phyloP scores from a whole-genome alignment of 495 filamentous ascomycete species.

The Aspergillus hancockii region DNA sequence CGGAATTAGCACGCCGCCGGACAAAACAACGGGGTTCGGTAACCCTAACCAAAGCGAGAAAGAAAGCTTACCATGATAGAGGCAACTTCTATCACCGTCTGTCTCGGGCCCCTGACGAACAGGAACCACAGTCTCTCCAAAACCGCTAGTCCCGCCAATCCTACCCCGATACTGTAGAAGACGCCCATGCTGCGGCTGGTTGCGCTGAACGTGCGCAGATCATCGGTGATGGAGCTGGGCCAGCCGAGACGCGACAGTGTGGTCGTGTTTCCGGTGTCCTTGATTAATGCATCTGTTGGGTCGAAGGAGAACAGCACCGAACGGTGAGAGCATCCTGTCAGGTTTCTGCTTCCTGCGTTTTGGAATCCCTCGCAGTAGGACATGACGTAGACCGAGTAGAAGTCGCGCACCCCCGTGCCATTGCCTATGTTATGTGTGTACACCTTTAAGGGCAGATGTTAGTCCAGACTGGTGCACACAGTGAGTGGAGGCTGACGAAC shows the following conservation, averaged over 20 bases:
- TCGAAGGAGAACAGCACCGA: slow-evolving; percentile 59
- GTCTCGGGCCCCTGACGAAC: slow-evolving; percentile 15
- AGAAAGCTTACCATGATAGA: slow-evolving; percentile 34
- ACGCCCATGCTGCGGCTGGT: slow-evolving; percentile 59
- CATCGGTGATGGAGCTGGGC: slow-evolving; percentile 61
- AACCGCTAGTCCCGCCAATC: slow-evolving; percentile 56
- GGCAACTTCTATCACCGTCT: slow-evolving; percentile 29
- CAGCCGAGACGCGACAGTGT: slow-evolving; percentile 59
- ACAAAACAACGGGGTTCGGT: not conserved
- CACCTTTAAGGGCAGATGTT: slow-evolving; percentile 22
- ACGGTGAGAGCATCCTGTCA: slow-evolving; percentile 62
- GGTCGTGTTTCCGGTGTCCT: slow-evolving; percentile 53
- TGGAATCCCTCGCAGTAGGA: slow-evolving; percentile 68
- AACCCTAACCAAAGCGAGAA: not conserved
- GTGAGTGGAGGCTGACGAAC: slow-evolving; percentile 43
- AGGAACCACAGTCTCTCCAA: slow-evolving; percentile 33
- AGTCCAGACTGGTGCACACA: slow-evolving; percentile 26
- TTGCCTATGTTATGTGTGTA: slow-evolving; percentile 47
- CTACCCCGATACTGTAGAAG: slow-evolving; percentile 65
- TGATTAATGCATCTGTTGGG: slow-evolving; percentile 54
- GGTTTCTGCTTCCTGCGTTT: slow-evolving; percentile 47
- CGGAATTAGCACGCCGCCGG: not conserved
- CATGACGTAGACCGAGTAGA: slow-evolving; percentile 73
- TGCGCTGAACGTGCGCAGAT: slow-evolving; percentile 51
- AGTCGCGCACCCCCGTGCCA: slow-evolving; percentile 63